A percentile compares a stretch with the other conserved stretches of the same genome.
These are phyloP conservation scores for Solanum hybrid DNA, from an alignment of 305 asterid genomes.

Conservation along the genomic window DNA sequence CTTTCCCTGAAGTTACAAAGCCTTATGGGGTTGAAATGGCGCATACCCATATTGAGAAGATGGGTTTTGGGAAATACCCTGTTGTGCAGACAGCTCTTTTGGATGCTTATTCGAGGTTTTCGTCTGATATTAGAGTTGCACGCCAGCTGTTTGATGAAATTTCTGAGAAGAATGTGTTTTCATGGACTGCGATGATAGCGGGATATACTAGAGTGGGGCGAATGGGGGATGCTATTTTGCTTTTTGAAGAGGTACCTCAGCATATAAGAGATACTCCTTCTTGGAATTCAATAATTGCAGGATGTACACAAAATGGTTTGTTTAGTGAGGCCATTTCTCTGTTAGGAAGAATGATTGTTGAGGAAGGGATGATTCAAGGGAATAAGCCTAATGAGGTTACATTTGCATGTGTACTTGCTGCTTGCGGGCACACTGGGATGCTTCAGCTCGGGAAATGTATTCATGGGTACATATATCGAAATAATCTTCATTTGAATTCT, in stretches of 20 bases:
- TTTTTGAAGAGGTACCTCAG: slow-evolving; percentile 54
- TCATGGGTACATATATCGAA: slow-evolving; percentile 47
- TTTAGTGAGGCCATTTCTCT: slow-evolving; percentile 50
- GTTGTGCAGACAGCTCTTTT: slow-evolving; percentile 64
- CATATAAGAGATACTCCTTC: slow-evolving; percentile 51
- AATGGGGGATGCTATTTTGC: slow-evolving; percentile 45
- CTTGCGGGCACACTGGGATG: slow-evolving; percentile 61
- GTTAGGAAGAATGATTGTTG: slow-evolving; percentile 53
- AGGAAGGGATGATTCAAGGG: slow-evolving; percentile 19
- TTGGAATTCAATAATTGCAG: slow-evolving; percentile 74
- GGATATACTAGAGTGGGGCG: slow-evolving; percentile 57
- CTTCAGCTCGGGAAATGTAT: slow-evolving; percentile 58
- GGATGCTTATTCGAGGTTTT: slow-evolving; percentile 47
- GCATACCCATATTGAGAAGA: slow-evolving; percentile 57
- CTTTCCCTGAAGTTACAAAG: slow-evolving; percentile 42
- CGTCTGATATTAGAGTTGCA: slow-evolving; percentile 35
- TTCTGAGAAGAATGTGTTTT: slow-evolving; percentile 50
- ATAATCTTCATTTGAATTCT: slow-evolving; percentile 26
- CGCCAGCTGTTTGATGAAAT: slow-evolving; percentile 69
- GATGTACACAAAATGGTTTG: slow-evolving; percentile 68
- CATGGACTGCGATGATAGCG: slow-evolving; percentile 89
- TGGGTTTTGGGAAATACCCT: slow-evolving; percentile 42
- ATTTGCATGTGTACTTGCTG: slow-evolving; percentile 48
- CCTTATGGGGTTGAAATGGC: slow-evolving; percentile 44
- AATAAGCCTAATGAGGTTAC: slow-evolving; percentile 67